These are phyloP conservation scores for Fraxinus sp. DNA, from an alignment of 305 asterid genomes.

Conservation along the genomic window DNA sequence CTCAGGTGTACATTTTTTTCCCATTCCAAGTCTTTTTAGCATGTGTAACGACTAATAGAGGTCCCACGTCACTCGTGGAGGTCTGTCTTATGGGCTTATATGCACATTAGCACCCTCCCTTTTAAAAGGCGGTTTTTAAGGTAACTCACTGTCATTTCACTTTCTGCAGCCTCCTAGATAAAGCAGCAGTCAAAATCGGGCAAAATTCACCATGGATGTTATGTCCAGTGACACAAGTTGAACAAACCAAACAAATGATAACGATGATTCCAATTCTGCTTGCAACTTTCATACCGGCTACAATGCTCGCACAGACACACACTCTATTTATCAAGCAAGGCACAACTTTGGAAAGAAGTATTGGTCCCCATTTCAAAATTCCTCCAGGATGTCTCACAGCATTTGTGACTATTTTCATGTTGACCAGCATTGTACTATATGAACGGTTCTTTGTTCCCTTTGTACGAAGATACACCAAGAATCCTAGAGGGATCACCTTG, in stretches of 20 bases:
- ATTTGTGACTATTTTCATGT: constrained; percentile 54
- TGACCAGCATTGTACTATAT: constrained; percentile 42
- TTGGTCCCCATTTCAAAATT: constrained; percentile 40
- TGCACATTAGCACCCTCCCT: too few species aligned
- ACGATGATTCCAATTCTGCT: constrained; percentile 54
- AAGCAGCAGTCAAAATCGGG: constrained; percentile 45
- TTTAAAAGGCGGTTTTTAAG: background rate
- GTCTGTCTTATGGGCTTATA: too few species aligned
- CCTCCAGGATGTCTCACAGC: constrained; percentile 63
- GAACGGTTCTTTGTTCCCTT: constrained; percentile 45
- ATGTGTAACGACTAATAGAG: background rate
- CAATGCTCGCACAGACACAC: constrained; percentile 53
- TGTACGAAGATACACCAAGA: constrained; percentile 40
- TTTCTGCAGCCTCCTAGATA: constrained; percentile 42
- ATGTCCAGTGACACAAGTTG: constrained; percentile 58
- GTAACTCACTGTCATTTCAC: background rate
- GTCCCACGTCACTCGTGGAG: background rate
- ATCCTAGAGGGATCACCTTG: constrained; percentile 63
- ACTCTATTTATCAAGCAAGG: constrained; percentile 75
- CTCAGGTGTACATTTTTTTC: constrained; percentile 45
- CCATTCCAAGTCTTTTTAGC: background rate
- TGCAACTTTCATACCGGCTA: constrained; percentile 56
- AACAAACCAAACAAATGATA: constrained; percentile 64
- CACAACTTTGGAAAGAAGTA: constrained; percentile 41
- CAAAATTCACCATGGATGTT: constrained; percentile 51